Conservation (phyloP, 2,329 filamentous ascomycete genomes). For the Zymoseptoria passerinii region DNA sequence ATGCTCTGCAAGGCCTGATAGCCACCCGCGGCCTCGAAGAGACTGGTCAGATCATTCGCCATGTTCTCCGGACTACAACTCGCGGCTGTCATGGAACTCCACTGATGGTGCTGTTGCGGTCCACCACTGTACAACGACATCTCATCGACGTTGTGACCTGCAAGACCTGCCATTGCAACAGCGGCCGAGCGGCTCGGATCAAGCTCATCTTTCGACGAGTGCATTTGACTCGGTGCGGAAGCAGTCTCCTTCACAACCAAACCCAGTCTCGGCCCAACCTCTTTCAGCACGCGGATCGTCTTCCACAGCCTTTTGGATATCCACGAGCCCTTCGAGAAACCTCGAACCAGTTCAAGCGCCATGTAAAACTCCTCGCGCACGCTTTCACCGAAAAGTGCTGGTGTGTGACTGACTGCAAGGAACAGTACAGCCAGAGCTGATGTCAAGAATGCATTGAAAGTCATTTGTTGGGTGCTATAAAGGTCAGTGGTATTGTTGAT, state of each 20-base stretch:
- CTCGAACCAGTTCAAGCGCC: constrained; percentile 65
- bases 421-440: constrained; percentile 69
- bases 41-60: constrained; percentile 54
- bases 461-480: constrained; percentile 63
- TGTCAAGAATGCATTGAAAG: constrained; percentile 73
- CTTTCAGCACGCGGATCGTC: constrained; percentile 61
- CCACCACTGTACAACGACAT: constrained; percentile 39
- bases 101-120: constrained; percentile 12
- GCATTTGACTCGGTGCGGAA: neutral
- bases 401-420: constrained; percentile 66
- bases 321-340: constrained; percentile 62
- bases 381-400: constrained; percentile 57
- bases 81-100: constrained; percentile 22
- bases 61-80: constrained; percentile 52
- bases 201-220: constrained; percentile 29
- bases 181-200: constrained; percentile 55
- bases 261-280: constrained; percentile 62
- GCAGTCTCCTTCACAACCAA: constrained; percentile 34
- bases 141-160: constrained; percentile 54
- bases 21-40: constrained; percentile 56
- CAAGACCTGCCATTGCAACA: constrained; percentile 57
- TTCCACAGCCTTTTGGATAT: constrained; percentile 67
- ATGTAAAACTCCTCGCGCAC: constrained; percentile 73
- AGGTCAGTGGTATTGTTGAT: constrained; percentile 65
- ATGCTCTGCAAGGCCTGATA: constrained; percentile 25